Conservation (phyloP, 768 basidiomycete genomes). For the Auricularia sp. region DNA sequence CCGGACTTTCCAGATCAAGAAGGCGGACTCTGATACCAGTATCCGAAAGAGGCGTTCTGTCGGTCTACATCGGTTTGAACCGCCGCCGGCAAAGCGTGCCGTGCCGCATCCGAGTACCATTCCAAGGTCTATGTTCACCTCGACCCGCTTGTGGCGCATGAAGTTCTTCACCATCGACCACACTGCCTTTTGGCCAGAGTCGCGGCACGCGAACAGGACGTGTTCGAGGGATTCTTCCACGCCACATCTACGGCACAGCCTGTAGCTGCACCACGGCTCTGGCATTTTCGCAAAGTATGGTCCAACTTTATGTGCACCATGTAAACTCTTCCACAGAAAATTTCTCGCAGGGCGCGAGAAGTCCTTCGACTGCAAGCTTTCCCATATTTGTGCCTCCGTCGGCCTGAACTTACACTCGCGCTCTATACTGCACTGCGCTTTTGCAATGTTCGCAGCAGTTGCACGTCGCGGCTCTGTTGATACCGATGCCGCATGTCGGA, state of each 20-base stretch:
- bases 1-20: not conserved
- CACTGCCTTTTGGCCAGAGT: constrained; percentile 9
- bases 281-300: constrained; percentile 5
- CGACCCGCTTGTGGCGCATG: too few relatives aligned
- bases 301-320: constrained; percentile 15
- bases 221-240: constrained; percentile 13
- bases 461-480: not conserved
- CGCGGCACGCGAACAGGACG: constrained; percentile 15
- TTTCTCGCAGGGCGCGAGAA: not conserved
- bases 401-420: not conserved
- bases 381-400: not conserved
- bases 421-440: not conserved
- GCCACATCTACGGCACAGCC: constrained; percentile 9
- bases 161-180: too few relatives aligned
- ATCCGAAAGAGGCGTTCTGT: not conserved
- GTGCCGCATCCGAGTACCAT: not conserved
- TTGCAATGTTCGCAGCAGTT: not conserved
- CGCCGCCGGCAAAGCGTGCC: not conserved
- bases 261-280: constrained; percentile 3
- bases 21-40: not conserved
- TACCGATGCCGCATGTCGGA: not conserved
- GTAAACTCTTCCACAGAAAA: constrained; percentile 12
- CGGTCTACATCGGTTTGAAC: not conserved
- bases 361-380: not conserved
- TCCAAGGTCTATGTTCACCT: too few relatives aligned